Evolutionary conservation across 2,329 filamentous ascomycete species (phyloP), one percentile per base, ranked within the genome.

Genomic region (Myriosclerotinia scirpicola): DNA sequence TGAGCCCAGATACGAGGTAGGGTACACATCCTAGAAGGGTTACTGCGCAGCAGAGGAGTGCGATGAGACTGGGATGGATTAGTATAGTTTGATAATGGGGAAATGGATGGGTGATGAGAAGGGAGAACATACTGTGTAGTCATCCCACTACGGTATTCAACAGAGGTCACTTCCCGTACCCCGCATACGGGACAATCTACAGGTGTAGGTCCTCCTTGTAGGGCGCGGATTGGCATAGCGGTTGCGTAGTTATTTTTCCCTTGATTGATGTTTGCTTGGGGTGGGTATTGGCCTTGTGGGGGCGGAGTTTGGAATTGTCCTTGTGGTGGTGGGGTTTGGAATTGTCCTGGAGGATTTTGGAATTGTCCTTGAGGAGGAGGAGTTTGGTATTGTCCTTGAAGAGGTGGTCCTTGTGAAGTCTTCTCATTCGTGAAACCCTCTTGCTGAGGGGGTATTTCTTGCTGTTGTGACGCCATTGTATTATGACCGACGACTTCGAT

Each of bases 1-100:
- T 81, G 68, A 78, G 75, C 66, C 76, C 78, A 54, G 76, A 77
- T 67, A 79, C 76, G 36, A 79, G 34, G 65, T 81, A 81, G 0
- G 79, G 79, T 44, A 81, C 77, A 68, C 79, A 81, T 30, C 79
- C 78, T 38, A 80, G 67, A 67, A 76, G 78, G 67, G 68, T 53
- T 52, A 68, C 67, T 48, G 62, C 60, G 48, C 73, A 73, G 63
- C 67, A 70, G 34, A 73, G 63, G 5, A 70, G 12, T 17, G 72
- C 71, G 20, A 67, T 62, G 22, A 73, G 63, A 69, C 71, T 7
- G 11, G 12, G 20, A 14, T 17, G 22, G 17, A 26, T 50, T 22
- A 38, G 48, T 36, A 34, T 40, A 61, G 11, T 50, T 20, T 44
- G 6, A n/a, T 36, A 5, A 46, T 4, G n/a, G 20, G 36, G 26